Base-by-base conservation (phyloP, 768 basidiomycete genomes). In the Antrodiella citrinella region DNA sequence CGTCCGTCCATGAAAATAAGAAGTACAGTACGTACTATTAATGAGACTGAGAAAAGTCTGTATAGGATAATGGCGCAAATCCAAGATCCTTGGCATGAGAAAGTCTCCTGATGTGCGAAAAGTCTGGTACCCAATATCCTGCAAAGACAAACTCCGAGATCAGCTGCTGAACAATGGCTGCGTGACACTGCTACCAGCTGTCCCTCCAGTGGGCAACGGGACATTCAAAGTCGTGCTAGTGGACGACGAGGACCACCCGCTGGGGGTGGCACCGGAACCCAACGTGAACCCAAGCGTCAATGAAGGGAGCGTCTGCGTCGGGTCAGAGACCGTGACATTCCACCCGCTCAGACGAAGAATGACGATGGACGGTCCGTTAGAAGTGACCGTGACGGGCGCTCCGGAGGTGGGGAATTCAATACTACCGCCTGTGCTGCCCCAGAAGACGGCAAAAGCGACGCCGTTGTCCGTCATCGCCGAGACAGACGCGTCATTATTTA, bases 321-420 rank as follows among this genome's bases (percentile, higher is more conserved):
- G 84, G 60, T 86, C 84, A 1, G 83, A 75, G 12, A 82, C 70
- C 0, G 74, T 76, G 35, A 86, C 57, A 26, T 64, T 65, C 48
- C 75, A 71, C 2, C 67, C 66, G 15, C 63, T 54, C 26, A 71
- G 51, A n/a, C 69, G 63, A 51, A 75, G 70, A 10, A 79, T 72
- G 21, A 81, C 51, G 5, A 67, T 70, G 12, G 71, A 59, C 22
- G 72, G 75, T 3, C 66, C 72, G 41, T 67, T 71, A 3, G 72
- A 59, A 30, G 62, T 61, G 38, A 71, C 55, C 21, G 60, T 69
- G 21, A 67, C 58, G 25, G 69, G 57, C 24, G 69, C 62, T 24
- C 47, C 55, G 23, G 48, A 13, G 41, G 54, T 45, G 2, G 53
- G 58, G 50, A 81, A 65, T 7, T 66, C 63, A 51, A 73, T 62